phyloP scores from a whole-genome alignment of 2,329 filamentous ascomycete species.

The Whalleya microplaca region DNA sequence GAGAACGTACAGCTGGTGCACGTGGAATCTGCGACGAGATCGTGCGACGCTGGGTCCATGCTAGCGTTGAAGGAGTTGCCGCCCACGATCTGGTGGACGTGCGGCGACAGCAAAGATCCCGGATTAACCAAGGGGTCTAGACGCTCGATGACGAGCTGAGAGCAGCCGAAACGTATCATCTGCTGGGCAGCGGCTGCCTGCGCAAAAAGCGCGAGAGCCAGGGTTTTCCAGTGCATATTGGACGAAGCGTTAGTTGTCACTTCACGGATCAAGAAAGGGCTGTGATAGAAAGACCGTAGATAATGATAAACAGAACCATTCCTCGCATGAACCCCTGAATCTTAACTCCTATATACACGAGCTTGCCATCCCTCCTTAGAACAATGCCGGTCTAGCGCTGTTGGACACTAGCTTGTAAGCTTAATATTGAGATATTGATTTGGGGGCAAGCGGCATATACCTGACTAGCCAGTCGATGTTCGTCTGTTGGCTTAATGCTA shows the following conservation, averaged over 20 bases:
- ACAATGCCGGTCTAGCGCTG: conserved; percentile 10
- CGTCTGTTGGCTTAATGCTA: neutral
- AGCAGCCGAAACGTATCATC: conserved; percentile 41
- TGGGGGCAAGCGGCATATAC: conserved; percentile 2
- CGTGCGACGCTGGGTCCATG: conserved; percentile 30
- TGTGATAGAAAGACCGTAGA: neutral
- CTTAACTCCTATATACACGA: conserved; percentile 21
- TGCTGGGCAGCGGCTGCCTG: conserved; percentile 30
- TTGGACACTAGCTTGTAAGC: conserved; percentile 1
- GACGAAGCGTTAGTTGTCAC: neutral
- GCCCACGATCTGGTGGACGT: conserved; percentile 37
- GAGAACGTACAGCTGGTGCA: conserved; percentile 35
- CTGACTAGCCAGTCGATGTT: neutral
- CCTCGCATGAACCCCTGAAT: neutral
- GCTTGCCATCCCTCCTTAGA: neutral
- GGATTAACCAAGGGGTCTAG: conserved; percentile 37
- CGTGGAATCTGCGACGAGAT: conserved; percentile 30
- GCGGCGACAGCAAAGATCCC: conserved; percentile 30
- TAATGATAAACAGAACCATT: conserved; percentile 1
- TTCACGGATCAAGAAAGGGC: conserved; percentile 2
- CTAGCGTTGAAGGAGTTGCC: conserved; percentile 36
- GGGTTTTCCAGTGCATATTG: conserved; percentile 29
- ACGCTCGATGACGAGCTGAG: conserved; percentile 36
- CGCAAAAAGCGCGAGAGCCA: conserved; percentile 25
- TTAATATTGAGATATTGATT: conserved; percentile 17